A percentile compares a stretch with the other conserved stretches of the same genome.
Evolutionary conservation across 768 basidiomycete species (phyloP).

Genomic region (Chalciporus sphaerocephalus): DNA sequence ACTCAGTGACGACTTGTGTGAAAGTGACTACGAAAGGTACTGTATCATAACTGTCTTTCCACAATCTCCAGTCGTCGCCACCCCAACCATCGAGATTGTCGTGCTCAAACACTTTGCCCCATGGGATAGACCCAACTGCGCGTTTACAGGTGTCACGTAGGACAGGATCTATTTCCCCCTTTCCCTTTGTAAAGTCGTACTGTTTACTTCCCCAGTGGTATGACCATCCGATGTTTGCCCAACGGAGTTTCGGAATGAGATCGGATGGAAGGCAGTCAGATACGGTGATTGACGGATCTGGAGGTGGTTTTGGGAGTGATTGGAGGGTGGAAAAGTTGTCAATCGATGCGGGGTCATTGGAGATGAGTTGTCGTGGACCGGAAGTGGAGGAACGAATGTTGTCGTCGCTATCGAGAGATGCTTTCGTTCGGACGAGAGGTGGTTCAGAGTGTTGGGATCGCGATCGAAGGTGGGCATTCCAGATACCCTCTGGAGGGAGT

Average conservation of each 20-base stretch:
- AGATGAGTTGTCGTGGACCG: conserved; percentile 64
- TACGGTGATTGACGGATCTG: conserved; percentile 60
- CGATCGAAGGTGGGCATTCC: conserved; percentile 52
- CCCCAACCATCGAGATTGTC: conserved; percentile 46
- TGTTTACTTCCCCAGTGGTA: conserved; percentile 98
- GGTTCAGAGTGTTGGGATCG: conserved; percentile 35
- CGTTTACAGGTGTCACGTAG: conserved; percentile 56
- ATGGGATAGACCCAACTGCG: conserved; percentile 62
- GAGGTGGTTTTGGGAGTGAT: conserved; percentile 54
- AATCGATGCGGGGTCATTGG: conserved; percentile 65
- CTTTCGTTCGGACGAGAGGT: conserved; percentile 39
- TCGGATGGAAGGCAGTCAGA: conserved; percentile 46
- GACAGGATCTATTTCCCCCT: conserved; percentile 54
- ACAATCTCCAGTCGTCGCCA: conserved; percentile 61
- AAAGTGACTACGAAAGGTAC: conserved; percentile 34
- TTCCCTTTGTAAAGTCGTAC: conserved; percentile 80
- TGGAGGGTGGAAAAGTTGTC: conserved; percentile 52
- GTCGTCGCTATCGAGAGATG: conserved; percentile 18
- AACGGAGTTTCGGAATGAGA: conserved; percentile 76
- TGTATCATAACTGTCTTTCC: conserved; percentile 82
- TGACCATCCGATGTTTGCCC: conserved; percentile 94
- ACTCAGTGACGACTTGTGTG: not conserved
- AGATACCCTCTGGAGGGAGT: conserved; percentile 72
- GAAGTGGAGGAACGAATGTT: conserved; percentile 16
- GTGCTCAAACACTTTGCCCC: conserved; percentile 58